Base-by-base conservation (phyloP, 148 eudicot species). In the Diospyros kaki region DNA sequence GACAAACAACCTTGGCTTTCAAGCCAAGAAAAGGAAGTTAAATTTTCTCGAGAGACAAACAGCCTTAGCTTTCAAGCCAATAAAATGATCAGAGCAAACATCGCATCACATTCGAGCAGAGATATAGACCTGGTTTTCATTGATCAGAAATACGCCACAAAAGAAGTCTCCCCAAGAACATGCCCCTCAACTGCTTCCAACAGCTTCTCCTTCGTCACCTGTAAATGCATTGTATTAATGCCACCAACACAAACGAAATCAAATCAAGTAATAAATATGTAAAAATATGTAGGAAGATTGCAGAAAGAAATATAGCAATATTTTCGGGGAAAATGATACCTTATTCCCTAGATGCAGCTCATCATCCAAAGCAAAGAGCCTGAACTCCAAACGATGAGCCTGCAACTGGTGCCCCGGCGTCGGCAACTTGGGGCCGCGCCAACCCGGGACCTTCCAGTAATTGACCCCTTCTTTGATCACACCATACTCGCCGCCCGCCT, bases 181-280 rank as follows among this genome's bases (percentile, higher is more conserved):
- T 86, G 93, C 13, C 87, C 93, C 28, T 82, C 81, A 9, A 87
- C 79, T 1, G 86, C 86, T 3, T 91, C 96, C 76, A 82, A 28
- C 73, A 91, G 14, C 80, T 81, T 91, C 51, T 93, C 96, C 80
- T 86, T 91, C 1, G 96, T 87, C 79, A 86, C 91, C 97, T 93
- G 80, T 73, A 73, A 43, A 1, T n/a, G n/a, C n/a, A n/a, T n/a
- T n/a, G n/a, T n/a, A n/a, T 28, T 2, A 42, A 9, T 46, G 54
- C 55, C 28, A 54, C 15, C 9, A 15, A n/a, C 13, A 52, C 12
- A 45, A 10, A 66, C 18, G 40, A 60, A 69, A 65, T 2, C 55
- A 64, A 58, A 8, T 10, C 38, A 1, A 50, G 0, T 65, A 54
- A 9, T 3, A 46, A 7, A 8, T 12, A 9, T 28, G 28, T 28